Evolutionary conservation across 176 grass and related monocot species (phyloP).

Genomic region (Tuctoria greenei): DNA sequence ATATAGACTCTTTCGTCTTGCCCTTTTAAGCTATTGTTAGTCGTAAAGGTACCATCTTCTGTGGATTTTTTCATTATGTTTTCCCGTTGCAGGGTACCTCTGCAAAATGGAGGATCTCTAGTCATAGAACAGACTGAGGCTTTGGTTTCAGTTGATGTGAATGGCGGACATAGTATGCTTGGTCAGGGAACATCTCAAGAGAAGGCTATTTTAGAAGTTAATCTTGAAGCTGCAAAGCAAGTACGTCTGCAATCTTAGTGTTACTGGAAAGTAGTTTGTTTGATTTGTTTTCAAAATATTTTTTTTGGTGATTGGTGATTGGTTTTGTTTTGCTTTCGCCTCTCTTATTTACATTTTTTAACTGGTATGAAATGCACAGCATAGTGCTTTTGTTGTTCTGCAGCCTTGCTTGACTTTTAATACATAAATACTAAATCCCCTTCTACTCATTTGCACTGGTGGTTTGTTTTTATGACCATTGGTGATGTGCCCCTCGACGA

Average conservation of each 20-base stretch:
- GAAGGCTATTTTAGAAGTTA: conserved; percentile 81
- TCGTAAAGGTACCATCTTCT: conserved; percentile 1
- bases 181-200: conserved; percentile 80
- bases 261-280: conserved; percentile 24
- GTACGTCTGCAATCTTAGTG: conserved; percentile 51
- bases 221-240: conserved; percentile 95
- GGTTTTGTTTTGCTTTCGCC: background rate
- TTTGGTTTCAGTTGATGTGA: conserved; percentile 94
- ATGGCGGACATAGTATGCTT: conserved; percentile 83
- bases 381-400: background rate
- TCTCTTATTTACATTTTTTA: background rate
- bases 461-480: background rate
- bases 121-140: conserved; percentile 99
- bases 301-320: background rate
- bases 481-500: background rate
- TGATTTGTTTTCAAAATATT: conserved; percentile 12
- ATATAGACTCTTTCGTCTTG: background rate
- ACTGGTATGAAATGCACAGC: background rate
- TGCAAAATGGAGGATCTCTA: conserved; percentile 81
- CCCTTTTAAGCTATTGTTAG: background rate
- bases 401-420: background rate
- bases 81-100: conserved; percentile 60
- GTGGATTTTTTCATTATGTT: conserved; percentile 31
- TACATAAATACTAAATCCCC: background rate
- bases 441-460: background rate